phyloP scores from a whole-genome alignment of 2,329 filamentous ascomycete genomes.

The Cordyceps javanica region DNA sequence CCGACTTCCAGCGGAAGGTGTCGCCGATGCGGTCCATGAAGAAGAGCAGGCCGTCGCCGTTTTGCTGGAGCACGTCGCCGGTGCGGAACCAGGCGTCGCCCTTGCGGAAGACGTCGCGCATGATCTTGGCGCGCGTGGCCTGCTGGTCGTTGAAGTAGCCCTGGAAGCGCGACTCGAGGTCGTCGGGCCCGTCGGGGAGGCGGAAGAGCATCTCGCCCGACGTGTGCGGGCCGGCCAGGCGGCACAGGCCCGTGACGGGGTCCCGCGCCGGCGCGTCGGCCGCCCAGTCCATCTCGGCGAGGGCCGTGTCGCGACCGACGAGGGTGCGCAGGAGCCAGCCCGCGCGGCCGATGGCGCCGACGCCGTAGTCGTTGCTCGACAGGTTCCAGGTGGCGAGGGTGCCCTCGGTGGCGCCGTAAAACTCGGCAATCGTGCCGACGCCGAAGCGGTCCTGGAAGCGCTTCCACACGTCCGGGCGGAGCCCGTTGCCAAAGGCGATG shows the following conservation, averaged over 20 bases:
- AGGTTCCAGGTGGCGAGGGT: conserved; percentile 66
- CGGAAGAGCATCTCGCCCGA: conserved; percentile 70
- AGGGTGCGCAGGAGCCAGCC: conserved; percentile 56
- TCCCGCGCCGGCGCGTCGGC: conserved; percentile 64
- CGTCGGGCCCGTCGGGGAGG: conserved; percentile 56
- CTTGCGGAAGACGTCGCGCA: conserved; percentile 64
- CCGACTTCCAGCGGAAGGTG: conserved; percentile 75
- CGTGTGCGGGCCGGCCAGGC: conserved; percentile 47
- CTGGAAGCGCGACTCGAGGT: conserved; percentile 63
- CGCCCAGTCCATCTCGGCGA: conserved; percentile 68
- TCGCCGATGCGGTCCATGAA: conserved; percentile 79
- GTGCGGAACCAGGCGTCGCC: conserved; percentile 81
- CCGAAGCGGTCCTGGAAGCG: conserved; percentile 75
- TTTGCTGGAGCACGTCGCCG: conserved; percentile 70
- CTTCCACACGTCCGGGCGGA: conserved; percentile 82
- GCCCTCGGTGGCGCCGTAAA: conserved; percentile 75
- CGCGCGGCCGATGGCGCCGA: conserved; percentile 70
- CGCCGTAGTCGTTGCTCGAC: conserved; percentile 63
- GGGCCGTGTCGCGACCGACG: conserved; percentile 42
- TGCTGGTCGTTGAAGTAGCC: conserved; percentile 73
- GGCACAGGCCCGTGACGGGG: conserved; percentile 63
- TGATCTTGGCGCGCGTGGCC: conserved; percentile 67
- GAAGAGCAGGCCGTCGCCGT: conserved; percentile 64
- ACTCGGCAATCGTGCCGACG: conserved; percentile 67
- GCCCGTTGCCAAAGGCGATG: conserved; percentile 74